Conservation (phyloP, 306 rosid genomes). For the Rosa multiflora region DNA sequence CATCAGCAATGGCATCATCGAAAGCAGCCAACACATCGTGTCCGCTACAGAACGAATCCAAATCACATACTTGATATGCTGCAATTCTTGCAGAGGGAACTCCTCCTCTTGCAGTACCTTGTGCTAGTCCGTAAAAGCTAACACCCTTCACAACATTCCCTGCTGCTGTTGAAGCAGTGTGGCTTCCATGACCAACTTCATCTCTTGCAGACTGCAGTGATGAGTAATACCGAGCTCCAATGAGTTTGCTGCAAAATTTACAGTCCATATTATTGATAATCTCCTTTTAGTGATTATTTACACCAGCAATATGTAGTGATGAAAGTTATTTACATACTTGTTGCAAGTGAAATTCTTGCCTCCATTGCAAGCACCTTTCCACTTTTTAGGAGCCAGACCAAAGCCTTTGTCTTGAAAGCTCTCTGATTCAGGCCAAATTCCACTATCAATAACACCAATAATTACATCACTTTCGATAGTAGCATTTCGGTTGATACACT, state of each 20-base stretch:
- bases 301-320: neutral
- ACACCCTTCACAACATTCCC: conserved; percentile 16
- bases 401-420: neutral
- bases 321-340: neutral
- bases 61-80: neutral
- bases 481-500: neutral
- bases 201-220: neutral
- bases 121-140: conserved; percentile 19
- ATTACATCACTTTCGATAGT: neutral
- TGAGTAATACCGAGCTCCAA: neutral
- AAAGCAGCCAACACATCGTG: neutral
- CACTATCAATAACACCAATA: neutral
- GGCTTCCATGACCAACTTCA: conserved; percentile 22
- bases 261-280: neutral
- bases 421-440: neutral
- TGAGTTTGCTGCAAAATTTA: neutral
- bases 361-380: neutral
- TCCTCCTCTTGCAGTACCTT: conserved; percentile 14
- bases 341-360: neutral
- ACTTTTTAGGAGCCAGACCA: neutral
- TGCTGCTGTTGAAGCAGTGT: conserved; percentile 27
- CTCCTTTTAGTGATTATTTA: neutral
- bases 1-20: neutral
- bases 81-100: neutral
- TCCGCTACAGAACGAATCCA: neutral